Evolutionary conservation across 2,329 filamentous ascomycete species (phyloP), one percentile per base, ranked within the genome.

Genomic region (Xylaria sp.): DNA sequence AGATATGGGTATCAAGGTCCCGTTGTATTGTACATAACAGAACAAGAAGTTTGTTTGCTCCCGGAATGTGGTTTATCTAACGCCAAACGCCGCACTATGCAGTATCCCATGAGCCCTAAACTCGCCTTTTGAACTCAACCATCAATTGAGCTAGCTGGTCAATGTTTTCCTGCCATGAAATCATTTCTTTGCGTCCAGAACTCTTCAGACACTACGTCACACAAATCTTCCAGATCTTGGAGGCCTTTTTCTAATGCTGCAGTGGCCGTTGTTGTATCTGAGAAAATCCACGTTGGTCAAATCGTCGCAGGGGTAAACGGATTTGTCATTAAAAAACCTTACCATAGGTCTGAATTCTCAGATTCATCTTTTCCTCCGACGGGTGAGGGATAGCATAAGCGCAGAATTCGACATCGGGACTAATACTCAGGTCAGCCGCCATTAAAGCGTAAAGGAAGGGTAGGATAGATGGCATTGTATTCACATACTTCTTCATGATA

Each of bases 341-440:
- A 97, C 95, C 93, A 77, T 96, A 98, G 73, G 95, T 99, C 82
- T 99, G 96, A 71, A 99, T 98, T 76, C 96, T 89, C 70, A 99
- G 85, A 78, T 98, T 97, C 95, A 99, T 97, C 83, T 97, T 96
- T 48, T 90, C 85, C 81, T 99, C 96, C 46, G 94, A 97, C 59
- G 96, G 96, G 82, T 99, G 96, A 36, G 96, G 96, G 70, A 99
- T 98, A 7, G 95, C 93, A 81, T 99, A 99, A 69, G 95, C 96
- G 81, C 96, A 98, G 82, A 99, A 97, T 80, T 99, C 96, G 68
- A 99, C 96, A 72, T 96, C 90, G 36, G 96, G 95, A 80, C 95
- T 98, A 72, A 93, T 81, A 93, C 97, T 72, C n/a, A 42, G 61
- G 72, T 74, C 48, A 74, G 44, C 38, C 10, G 10, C 15, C 40